phyloP scores from a whole-genome alignment of 208 protist genomes.

The Phytomonas serpens region DNA sequence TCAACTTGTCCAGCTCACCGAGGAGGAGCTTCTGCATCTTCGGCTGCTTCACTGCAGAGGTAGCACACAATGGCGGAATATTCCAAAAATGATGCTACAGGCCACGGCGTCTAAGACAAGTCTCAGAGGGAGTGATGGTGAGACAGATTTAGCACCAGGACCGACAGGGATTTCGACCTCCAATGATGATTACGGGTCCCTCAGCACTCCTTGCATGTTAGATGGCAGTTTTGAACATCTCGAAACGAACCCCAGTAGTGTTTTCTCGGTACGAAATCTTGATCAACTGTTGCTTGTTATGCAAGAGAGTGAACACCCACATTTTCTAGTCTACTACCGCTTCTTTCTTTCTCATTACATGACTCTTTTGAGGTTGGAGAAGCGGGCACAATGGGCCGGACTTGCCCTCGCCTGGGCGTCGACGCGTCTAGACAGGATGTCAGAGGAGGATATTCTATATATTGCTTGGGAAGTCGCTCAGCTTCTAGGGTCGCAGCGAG shows the following conservation, averaged over 20 bases:
- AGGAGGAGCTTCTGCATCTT: slow-evolving; percentile 55
- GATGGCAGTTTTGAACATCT: not conserved
- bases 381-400: slow-evolving; percentile 32
- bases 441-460: slow-evolving; percentile 24
- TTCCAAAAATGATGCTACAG: slow-evolving; percentile 4
- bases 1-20: slow-evolving; percentile 29
- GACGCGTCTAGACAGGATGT: slow-evolving; percentile 12
- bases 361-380: slow-evolving; percentile 15
- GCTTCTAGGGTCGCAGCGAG: slow-evolving; percentile 16
- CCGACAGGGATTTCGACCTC: not conserved
- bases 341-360: slow-evolving; percentile 24
- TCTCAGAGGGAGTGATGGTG: not conserved
- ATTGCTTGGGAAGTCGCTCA: slow-evolving; percentile 32
- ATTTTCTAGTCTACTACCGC: slow-evolving; percentile 62
- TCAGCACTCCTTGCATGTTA: not conserved
- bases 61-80: slow-evolving; percentile 30
- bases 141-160: not conserved
- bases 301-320: slow-evolving; percentile 55
- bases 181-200: not conserved
- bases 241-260: not conserved
- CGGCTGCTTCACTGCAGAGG: slow-evolving; percentile 55
- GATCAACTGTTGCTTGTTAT: slow-evolving; percentile 50
- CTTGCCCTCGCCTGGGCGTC: slow-evolving; percentile 32
- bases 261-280: slow-evolving; percentile 48
- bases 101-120: not conserved